A percentile compares a stretch with the other conserved stretches of the same genome.
phyloP scores from a whole-genome alignment of 2,329 filamentous ascomycete genomes.

The Clonostachys solani region DNA sequence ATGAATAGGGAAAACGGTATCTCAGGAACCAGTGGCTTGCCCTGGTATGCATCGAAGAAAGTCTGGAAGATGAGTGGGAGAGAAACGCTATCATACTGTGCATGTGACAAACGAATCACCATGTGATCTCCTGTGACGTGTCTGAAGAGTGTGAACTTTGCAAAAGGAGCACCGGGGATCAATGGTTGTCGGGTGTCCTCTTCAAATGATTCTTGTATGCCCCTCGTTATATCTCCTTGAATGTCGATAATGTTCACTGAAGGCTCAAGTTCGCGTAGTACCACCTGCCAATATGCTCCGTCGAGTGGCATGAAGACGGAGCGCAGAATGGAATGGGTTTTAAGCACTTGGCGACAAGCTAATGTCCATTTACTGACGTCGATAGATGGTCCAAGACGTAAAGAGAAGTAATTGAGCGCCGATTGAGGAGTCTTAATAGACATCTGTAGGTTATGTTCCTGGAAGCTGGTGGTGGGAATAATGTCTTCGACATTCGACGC shows the following conservation, averaged over 20 bases:
- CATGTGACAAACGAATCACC: constrained; percentile 9
- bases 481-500: constrained; percentile 1
- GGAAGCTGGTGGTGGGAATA: constrained; percentile 1
- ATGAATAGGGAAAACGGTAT: too few species aligned
- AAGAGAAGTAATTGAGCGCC: constrained; percentile 7
- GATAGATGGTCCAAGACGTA: constrained; percentile 5
- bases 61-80: constrained; percentile 4
- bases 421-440: too few species aligned
- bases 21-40: too few species aligned
- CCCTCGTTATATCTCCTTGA: constrained; percentile 1
- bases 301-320: constrained; percentile 7
- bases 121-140: constrained; percentile 4
- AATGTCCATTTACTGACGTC: constrained; percentile 7
- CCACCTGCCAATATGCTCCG: constrained; percentile 7
- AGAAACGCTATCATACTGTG: constrained; percentile 13
- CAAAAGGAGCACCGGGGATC: not conserved
- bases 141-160: not conserved
- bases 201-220: constrained; percentile 1
- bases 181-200: not conserved
- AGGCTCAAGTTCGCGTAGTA: constrained; percentile 2
- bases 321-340: constrained; percentile 6
- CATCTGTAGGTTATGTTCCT: not conserved
- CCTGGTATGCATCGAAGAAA: too few species aligned
- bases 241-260: not conserved
- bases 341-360: not conserved